Base-by-base conservation (phyloP, 306 rosid genomes). In the Begonia masoniana region DNA sequence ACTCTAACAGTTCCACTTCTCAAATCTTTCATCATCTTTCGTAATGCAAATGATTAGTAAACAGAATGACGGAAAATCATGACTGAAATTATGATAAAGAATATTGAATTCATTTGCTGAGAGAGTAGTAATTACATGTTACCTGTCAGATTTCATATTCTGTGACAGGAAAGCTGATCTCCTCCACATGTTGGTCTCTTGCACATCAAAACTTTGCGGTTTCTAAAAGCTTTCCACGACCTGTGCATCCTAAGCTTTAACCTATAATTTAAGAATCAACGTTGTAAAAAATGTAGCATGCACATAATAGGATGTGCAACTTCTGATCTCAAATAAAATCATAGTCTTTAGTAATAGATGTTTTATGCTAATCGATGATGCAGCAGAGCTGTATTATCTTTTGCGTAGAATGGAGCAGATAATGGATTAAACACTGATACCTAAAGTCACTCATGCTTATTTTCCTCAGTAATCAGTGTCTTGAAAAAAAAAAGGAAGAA, bases 241-340 rank as follows among this genome's bases (percentile, higher is more conserved):
- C 63, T 46, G 50, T 15, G 15, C 63, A 48, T 48, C 50, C 47
- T 26, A 46, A 56, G n/a, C 50, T n/a, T 48, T 48, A 59, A 48
- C 63, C 63, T 59, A 59, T 46, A 59, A 48, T 59, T 26, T 4
- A 19, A 3, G 13, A 17, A 7, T 15, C 4, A 15, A 23, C 39
- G 24, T n/a, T 39, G 24, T 9, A 2, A 10, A 46, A 35, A 39
- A 43, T 43, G 3, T 46, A 13, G 35, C 13, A 24, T 1, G 9
- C 45, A 47, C 31, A 46, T 11, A 12, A 11, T n/a, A 46, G 50
- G 7, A n/a, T n/a, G 12, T 26, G 11, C 9, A 8, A 59, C 12
- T 16, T 48, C 21, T 26, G n/a, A n/a, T n/a, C n/a, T n/a, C n/a
- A n/a, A n/a, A n/a, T n/a, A n/a, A n/a, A n/a, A n/a, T n/a, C n/a